Evolutionary conservation across 805 yeast species (phyloP).

Genomic region (Blastobotrys robertii): DNA sequence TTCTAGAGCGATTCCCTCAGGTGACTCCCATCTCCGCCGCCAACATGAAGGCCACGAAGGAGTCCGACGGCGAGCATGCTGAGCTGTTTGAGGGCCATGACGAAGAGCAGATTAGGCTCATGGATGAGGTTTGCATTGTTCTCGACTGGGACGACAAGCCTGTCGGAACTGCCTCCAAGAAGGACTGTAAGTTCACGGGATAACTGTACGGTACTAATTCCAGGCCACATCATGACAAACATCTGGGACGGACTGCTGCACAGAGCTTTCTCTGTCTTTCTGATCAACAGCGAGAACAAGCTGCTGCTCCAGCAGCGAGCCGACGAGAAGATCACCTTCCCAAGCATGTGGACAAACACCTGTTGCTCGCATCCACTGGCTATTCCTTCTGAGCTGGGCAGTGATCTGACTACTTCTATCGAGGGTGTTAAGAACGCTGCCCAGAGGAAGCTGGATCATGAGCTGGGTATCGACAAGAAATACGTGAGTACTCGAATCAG

Average conservation of each 20-base stretch:
- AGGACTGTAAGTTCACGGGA: slow-evolving; percentile 34
- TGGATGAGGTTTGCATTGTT: slow-evolving; percentile 96
- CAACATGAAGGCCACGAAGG: slow-evolving; percentile 5
- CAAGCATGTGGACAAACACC: slow-evolving; percentile 96
- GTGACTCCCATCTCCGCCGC: slow-evolving; percentile 1
- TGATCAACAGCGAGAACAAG: slow-evolving; percentile 68
- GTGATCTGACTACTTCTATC: slow-evolving; percentile 48
- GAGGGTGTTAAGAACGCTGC: slow-evolving; percentile 83
- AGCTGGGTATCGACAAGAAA: slow-evolving; percentile 65
- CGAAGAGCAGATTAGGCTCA: slow-evolving; percentile 83
- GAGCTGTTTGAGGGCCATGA: slow-evolving; percentile 75
- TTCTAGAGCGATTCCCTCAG: background rate
- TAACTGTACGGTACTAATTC: background rate
- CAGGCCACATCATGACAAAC: slow-evolving; percentile 60
- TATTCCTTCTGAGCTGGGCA: slow-evolving; percentile 69
- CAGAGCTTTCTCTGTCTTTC: slow-evolving; percentile 92
- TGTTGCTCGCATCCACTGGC: slow-evolving; percentile 98
- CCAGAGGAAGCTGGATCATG: slow-evolving; percentile 84
- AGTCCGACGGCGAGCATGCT: slow-evolving; percentile 14
- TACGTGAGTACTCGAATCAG: slow-evolving; percentile 26
- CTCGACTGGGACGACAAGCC: slow-evolving; percentile 81
- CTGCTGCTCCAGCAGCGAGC: slow-evolving; percentile 92
- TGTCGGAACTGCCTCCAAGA: slow-evolving; percentile 89
- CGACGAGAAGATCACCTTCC: slow-evolving; percentile 91
- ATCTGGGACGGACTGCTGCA: slow-evolving; percentile 81